These are phyloP conservation scores for Neurospora africana DNA, from an alignment of 495 filamentous ascomycete genomes.

Conservation along the genomic window DNA sequence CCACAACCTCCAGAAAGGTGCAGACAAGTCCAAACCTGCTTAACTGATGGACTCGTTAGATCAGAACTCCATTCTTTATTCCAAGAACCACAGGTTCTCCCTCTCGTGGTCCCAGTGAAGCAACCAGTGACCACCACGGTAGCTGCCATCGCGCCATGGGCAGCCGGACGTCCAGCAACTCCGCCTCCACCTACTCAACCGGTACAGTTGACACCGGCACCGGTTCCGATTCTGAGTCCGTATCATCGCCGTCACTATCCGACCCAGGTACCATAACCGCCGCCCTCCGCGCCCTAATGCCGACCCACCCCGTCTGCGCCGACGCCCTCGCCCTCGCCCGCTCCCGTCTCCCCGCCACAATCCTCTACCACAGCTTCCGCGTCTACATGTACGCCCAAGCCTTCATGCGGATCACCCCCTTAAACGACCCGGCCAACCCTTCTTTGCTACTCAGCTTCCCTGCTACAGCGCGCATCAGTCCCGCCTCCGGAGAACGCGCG, in stretches of 20 bases:
- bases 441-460: constrained; percentile 1
- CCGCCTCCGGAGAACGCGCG: constrained; percentile 2
- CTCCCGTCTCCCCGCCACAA: constrained; percentile 24
- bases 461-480: neutral
- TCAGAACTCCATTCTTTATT: neutral
- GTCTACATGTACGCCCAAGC: constrained; percentile 30
- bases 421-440: neutral
- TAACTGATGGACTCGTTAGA: neutral
- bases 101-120: neutral
- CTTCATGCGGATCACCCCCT: constrained; percentile 11
- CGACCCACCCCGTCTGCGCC: constrained; percentile 14
- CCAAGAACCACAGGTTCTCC: neutral
- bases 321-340: constrained; percentile 23
- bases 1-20: neutral
- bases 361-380: constrained; percentile 39
- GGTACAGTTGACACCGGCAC: neutral
- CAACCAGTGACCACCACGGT: neutral
- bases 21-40: neutral
- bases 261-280: constrained; percentile 13
- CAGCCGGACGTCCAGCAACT: constrained; percentile 1
- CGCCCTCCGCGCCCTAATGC: constrained; percentile 16
- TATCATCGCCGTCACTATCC: neutral
- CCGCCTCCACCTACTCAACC: neutral
- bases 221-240: neutral
- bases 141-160: neutral